These are phyloP conservation scores for Aspergillus arachidicola DNA, from an alignment of 2,329 filamentous ascomycete species.

Conservation along the genomic window DNA sequence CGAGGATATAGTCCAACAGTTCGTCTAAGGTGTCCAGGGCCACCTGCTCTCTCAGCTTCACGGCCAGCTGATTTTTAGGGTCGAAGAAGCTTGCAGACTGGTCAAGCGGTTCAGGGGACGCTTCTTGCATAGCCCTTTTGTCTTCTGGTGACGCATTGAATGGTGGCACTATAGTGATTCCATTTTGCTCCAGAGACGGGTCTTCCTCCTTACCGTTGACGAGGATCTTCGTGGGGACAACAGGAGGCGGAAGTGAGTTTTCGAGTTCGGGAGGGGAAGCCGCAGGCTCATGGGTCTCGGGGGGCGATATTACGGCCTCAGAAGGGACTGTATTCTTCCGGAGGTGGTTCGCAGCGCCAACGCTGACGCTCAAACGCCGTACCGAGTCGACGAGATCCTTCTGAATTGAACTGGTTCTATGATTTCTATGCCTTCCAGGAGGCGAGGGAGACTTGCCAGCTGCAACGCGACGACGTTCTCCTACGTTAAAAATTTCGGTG, in stretches of 20 bases:
- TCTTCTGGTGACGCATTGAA: conserved; percentile 26
- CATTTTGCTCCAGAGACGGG: conserved; percentile 18
- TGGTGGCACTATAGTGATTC: conserved; percentile 29
- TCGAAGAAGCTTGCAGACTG: conserved; percentile 95
- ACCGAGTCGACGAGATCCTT: conserved; percentile 48
- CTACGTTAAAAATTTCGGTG: conserved; percentile 95
- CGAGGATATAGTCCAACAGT: conserved; percentile 83
- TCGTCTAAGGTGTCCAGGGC: conserved; percentile 92
- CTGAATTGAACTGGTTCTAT: conserved; percentile 37
- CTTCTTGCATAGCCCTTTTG: conserved; percentile 26
- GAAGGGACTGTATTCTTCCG: conserved; percentile 5
- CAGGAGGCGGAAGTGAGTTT: conserved; percentile 41
- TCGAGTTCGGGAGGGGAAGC: conserved; percentile 29
- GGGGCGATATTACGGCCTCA: conserved; percentile 25
- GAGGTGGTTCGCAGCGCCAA: conserved; percentile 29
- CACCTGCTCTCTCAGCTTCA: conserved; percentile 84
- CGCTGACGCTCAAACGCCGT: conserved; percentile 45
- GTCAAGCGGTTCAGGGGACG: conserved; percentile 64
- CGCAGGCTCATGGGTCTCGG: conserved; percentile 20
- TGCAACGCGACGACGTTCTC: conserved; percentile 81
- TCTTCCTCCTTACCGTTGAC: conserved; percentile 58
- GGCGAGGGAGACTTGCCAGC: conserved; percentile 54
- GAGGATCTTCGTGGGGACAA: conserved; percentile 56
- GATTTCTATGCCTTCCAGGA: conserved; percentile 18
- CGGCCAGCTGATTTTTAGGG: conserved; percentile 78